Evolutionary conservation across 192 early-diverging fungal species (phyloP).

Genomic region (Coemansia sp.): DNA sequence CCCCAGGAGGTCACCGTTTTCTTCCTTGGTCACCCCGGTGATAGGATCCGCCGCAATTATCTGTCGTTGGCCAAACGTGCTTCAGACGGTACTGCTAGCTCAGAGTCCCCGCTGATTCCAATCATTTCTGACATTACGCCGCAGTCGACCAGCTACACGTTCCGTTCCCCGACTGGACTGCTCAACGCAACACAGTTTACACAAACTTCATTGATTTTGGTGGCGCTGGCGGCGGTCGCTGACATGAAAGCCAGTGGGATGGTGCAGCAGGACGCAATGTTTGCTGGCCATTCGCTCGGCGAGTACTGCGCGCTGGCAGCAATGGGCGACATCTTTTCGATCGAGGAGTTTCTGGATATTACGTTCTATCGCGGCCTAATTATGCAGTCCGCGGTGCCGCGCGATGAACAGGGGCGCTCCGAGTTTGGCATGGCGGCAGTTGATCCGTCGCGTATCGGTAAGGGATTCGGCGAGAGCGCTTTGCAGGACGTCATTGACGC

Average conservation of each 20-base stretch:
- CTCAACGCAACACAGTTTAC: slow-evolving; percentile 94
- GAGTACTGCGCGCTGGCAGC: slow-evolving; percentile 86
- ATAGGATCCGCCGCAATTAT: slow-evolving; percentile 76
- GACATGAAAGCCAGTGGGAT: slow-evolving; percentile 84
- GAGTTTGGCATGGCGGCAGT: slow-evolving; percentile 95
- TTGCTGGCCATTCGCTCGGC: slow-evolving; percentile 94
- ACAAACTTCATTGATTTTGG: slow-evolving; percentile 78
- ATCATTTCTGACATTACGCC: slow-evolving; percentile 55
- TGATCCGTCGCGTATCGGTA: slow-evolving; percentile 81
- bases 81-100: slow-evolving; percentile 8
- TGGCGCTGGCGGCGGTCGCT: slow-evolving; percentile 86
- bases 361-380: slow-evolving; percentile 95
- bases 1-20: slow-evolving; percentile 40
- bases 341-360: slow-evolving; percentile 84
- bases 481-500: slow-evolving; percentile 61
- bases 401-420: slow-evolving; percentile 75
- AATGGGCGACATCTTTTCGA: slow-evolving; percentile 73
- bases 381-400: slow-evolving; percentile 90
- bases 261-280: slow-evolving; percentile 73
- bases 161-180: slow-evolving; percentile 72
- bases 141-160: slow-evolving; percentile 7
- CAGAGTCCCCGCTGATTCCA: slow-evolving; percentile 36
- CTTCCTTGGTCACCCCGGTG: slow-evolving; percentile 58
- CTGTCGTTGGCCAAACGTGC: slow-evolving; percentile 59
- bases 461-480: slow-evolving; percentile 70